phyloP scores from a whole-genome alignment of 2,329 filamentous ascomycete genomes.

The Ophiostoma triangulosporum region DNA sequence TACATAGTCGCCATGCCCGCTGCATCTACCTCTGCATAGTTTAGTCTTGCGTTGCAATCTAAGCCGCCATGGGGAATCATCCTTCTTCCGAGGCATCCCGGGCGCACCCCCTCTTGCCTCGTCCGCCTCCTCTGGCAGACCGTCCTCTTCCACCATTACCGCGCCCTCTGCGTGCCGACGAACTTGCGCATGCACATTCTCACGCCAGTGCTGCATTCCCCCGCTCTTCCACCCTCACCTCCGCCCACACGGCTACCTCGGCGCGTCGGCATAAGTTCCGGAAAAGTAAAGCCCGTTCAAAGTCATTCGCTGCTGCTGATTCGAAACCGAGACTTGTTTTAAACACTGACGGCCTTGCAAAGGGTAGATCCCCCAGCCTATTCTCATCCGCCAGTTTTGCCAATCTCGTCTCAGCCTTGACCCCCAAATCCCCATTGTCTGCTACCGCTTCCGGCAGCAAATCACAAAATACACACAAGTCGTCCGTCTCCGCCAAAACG shows the following conservation, averaged over 20 bases:
- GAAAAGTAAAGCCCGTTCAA: background rate
- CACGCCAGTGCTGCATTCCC: background rate
- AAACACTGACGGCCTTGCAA: background rate
- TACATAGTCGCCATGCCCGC: background rate
- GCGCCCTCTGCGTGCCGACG: background rate
- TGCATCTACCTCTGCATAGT: background rate
- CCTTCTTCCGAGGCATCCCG: conserved; percentile 28
- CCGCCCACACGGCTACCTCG: background rate
- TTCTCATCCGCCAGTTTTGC: conserved; percentile 18
- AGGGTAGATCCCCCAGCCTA: background rate
- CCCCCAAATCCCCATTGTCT: background rate
- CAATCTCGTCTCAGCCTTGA: conserved; percentile 11
- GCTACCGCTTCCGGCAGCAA: background rate
- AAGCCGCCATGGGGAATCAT: conserved; percentile 35
- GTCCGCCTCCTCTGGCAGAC: conserved; percentile 15
- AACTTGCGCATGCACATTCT: background rate
- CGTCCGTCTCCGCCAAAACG: background rate
- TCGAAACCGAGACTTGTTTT: background rate
- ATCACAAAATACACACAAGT: background rate
- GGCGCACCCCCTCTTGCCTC: conserved; percentile 14
- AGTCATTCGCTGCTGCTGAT: background rate
- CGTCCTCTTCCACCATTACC: conserved; percentile 14
- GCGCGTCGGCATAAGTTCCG: background rate
- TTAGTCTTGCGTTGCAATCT: conserved; percentile 2
- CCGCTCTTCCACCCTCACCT: background rate